These are phyloP conservation scores for Ensete glaucum DNA, from an alignment of 176 grass and related monocot genomes.

Conservation along the genomic window DNA sequence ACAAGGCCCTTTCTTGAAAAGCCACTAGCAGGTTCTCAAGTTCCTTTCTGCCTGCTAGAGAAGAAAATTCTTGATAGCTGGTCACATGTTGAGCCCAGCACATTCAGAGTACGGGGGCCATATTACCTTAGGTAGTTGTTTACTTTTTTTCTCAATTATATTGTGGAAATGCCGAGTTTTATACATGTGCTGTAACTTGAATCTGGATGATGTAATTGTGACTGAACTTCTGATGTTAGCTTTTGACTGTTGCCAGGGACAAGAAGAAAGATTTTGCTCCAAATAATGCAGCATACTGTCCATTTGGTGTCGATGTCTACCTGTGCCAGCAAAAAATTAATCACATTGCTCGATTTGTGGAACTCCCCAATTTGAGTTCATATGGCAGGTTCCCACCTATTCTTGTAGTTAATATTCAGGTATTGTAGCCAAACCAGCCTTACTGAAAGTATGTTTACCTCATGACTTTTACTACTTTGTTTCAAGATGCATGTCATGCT, in stretches of 20 bases:
- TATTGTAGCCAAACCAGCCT: constrained; percentile 10
- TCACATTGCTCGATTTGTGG: constrained; percentile 91
- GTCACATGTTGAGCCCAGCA: constrained; percentile 70
- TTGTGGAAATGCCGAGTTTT: background rate
- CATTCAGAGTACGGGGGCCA: constrained; percentile 70
- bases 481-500: background rate
- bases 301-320: constrained; percentile 85
- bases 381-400: constrained; percentile 64
- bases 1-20: constrained; percentile 64
- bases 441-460: background rate
- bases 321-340: constrained; percentile 73
- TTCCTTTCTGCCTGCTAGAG: constrained; percentile 64
- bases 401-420: constrained; percentile 97
- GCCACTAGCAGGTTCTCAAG: constrained; percentile 86
- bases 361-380: constrained; percentile 59
- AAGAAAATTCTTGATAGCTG: constrained; percentile 80
- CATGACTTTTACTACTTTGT: background rate
- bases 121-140: constrained; percentile 77
- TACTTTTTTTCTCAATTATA: too few species aligned
- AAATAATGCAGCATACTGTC: constrained; percentile 81
- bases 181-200: constrained; percentile 12
- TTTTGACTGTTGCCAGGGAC: constrained; percentile 45
- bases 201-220: constrained; percentile 8
- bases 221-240: constrained; percentile 14
- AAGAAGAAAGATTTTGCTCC: constrained; percentile 94